Evolutionary conservation across 805 yeast species (phyloP), one percentile per base, ranked within the genome.

Genomic region (Kregervanrija delftensis): DNA sequence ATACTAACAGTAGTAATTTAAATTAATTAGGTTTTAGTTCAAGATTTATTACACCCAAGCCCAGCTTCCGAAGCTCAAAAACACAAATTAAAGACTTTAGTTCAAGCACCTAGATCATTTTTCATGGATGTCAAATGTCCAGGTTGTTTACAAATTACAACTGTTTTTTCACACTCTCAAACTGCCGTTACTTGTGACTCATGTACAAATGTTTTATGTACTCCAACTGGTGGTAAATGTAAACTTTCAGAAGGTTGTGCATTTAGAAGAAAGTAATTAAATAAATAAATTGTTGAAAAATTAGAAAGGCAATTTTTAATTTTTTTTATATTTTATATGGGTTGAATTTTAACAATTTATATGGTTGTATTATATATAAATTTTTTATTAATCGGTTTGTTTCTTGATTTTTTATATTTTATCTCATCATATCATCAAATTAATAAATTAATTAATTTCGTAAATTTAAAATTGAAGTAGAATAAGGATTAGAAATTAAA

Each of bases 171-270:
- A 56, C 98, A 91, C 74, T 97, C 99, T 62, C 98, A 91, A 80
- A 91, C 97, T 65, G 97, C 96, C 64, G 98, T 91, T 66, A 86
- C 96, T 68, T 91, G 99, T 81, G 97, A 93, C 69, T 82, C 95
- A 46, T 91, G 99, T 78, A 83, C 97, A 58, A 87, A 96, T 59
- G 96, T 91, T 57, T 84, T 91, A 69, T 89, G 97, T 77, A 83
- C 91, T 67, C 99, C 99, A 70, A 84, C 97, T 58, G 99, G 99
- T 81, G 99, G 99, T 80, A 91, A 91, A 83, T 96, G 97, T 68
- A 88, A 84, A 76, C 82, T 91, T 71, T 89, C 97, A 62, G 98
- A 91, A 79, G 99, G 99, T 73, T 86, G 95, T 69, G 90, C 98
- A 65, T 91, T 88, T 91, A 87, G 97, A 84, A 86, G 87, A 77